Evolutionary conservation across 2,329 filamentous ascomycete genomes (phyloP), one percentile per base, ranked within the genome.

Genomic region (Xylariaceae sp.): DNA sequence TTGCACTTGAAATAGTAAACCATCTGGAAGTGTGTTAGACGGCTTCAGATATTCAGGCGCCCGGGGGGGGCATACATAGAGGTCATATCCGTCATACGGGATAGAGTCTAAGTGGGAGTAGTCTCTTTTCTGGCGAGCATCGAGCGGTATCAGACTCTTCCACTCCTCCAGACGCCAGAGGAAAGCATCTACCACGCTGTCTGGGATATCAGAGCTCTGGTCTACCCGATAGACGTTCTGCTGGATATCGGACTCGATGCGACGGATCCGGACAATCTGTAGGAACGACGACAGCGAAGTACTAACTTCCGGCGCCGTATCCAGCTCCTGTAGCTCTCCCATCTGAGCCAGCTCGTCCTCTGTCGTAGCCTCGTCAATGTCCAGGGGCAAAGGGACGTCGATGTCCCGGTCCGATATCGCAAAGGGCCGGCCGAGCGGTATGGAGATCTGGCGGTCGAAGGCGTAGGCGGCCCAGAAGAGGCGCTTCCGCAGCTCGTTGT

Each of bases 381-480:
- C 24, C n/a, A 26, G 24, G n/a, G 24, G 24, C 5, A 26, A 5
- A 11, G n/a, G 12, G 5, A 26, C 12, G 15, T 26, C 24, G 33
- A 57, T 56, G 14, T 59, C 55, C 24, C 50, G 34, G 25, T 60
- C 56, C 2, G 51, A 49, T 18, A 60, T 57, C 6, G 53, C 52
- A 38, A 59, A 59, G 0, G 57, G 49, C 6, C 58, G 36, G 1
- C 58, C 58, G 4, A 61, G 44, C 0, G 53, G 45, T 2, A 57
- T 51, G 9, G 51, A 58, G 1, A 56, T 55, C 29, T 51, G 44
- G 5, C 57, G 44, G 26, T 61, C 57, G 5, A 60, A 42, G n/a
- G 45, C 52, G 32, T 61, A 60, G 25, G 47, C 51, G 3, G 49
- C 47, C 58, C 58, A 60, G 34, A 60, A 61, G 1, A 52, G 47